Evolutionary conservation across 306 rosid genomes (phyloP), one percentile per base, ranked within the genome.

Genomic region (Castanospermum australe): DNA sequence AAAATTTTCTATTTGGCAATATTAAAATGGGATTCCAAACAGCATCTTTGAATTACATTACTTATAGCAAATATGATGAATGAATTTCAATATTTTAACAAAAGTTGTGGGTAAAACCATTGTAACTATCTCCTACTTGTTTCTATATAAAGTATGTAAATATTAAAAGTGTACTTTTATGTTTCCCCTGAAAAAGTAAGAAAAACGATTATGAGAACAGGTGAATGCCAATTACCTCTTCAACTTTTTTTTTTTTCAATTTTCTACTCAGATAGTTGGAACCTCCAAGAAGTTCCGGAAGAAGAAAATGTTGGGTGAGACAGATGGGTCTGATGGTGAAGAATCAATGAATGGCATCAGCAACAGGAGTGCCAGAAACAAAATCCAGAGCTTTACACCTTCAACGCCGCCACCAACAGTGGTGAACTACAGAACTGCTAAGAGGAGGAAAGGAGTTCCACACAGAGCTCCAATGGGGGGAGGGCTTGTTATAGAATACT

Each of bases 391-490:
- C 87, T 90, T 90, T 56, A 74, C 94, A 67, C 94, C 94, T 21
- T 86, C 92, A 25, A 90, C 94, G 3, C 94, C 94, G 33, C 94
- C 92, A 0, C 92, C 94, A 15, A 90, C 90, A 11, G 82, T 78
- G 5, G 56, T 68, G 56, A 90, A 44, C 54, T 85, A 80, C 89
- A 79, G 90, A 81, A 78, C 84, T 71, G 76, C 85, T 38, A 90
- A 86, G 81, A 88, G 94, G 32, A 86, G 94, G 56, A 90, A 90
- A 87, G 94, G 94, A 51, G 36, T 87, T 61, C 94, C 94, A 61
- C 92, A 86, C 38, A 85, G 94, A 67, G 11, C 94, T 63, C 94
- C 94, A 73, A 86, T 90, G 90, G 94, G 92, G 20, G 94, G 88
- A 67, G 94, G 90, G n/a, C 83, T 88, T 21, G 55, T 86, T 47